Evolutionary conservation across 352 stramenopile genomes (phyloP).

Genomic region (Peronospora destructor): DNA sequence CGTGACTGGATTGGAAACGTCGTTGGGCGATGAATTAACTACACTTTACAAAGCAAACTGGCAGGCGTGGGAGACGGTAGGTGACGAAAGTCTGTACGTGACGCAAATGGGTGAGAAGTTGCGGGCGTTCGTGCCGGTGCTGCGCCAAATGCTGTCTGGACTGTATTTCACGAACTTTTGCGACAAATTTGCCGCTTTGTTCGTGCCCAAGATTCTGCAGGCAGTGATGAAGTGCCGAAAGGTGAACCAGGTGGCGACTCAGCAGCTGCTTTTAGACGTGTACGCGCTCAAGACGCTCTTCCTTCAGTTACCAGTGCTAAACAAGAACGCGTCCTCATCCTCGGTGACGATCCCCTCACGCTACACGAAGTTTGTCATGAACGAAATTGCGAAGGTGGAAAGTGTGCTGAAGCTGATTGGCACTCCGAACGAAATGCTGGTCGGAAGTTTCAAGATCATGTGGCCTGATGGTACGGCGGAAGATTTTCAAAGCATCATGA

Average conservation of each 20-base stretch:
- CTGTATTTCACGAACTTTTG: conserved; percentile 98
- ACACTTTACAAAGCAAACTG: conserved; percentile 91
- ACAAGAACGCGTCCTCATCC: conserved; percentile 41
- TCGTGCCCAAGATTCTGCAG: conserved; percentile 88
- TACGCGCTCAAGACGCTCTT: conserved; percentile 97
- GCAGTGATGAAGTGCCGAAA: conserved; percentile 86
- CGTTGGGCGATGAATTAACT: conserved; percentile 86
- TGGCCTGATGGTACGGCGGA: conserved; percentile 89
- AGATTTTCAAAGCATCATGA: conserved; percentile 94
- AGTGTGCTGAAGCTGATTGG: conserved; percentile 96
- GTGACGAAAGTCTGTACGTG: conserved; percentile 94
- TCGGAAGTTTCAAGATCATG: conserved; percentile 96
- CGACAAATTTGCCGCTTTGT: conserved; percentile 93
- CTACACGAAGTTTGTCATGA: conserved; percentile 96
- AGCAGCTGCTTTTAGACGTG: conserved; percentile 97
- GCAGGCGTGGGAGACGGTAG: conserved; percentile 90
- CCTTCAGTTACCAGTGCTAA: conserved; percentile 88
- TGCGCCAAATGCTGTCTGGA: conserved; percentile 85
- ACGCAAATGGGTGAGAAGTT: conserved; percentile 90
- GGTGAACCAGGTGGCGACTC: conserved; percentile 94
- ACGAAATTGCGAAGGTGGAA: conserved; percentile 94
- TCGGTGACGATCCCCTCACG: conserved; percentile 60
- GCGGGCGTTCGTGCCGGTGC: conserved; percentile 84
- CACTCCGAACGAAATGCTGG: conserved; percentile 91
- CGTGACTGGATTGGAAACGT: conserved; percentile 87